Conservation (phyloP, 352 stramenopile species). For the Phytopythium mirpurense region DNA sequence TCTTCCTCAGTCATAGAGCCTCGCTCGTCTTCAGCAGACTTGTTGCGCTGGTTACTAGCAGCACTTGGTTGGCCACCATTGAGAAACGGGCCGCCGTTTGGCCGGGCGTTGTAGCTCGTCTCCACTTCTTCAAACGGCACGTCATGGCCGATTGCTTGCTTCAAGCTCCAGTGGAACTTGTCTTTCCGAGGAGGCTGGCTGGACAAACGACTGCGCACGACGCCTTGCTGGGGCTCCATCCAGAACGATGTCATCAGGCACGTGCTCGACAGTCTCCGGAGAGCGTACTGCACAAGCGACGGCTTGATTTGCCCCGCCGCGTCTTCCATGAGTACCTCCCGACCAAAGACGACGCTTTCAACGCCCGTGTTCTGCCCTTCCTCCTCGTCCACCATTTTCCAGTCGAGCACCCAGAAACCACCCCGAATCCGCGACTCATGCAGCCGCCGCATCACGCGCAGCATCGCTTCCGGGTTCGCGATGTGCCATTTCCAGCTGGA, state of each 20-base stretch:
- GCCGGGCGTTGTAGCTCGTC: conserved; percentile 3
- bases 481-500: conserved; percentile 84
- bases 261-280: conserved; percentile 65
- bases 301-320: conserved; percentile 70
- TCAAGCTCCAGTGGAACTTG: conserved; percentile 60
- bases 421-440: conserved; percentile 64
- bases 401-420: conserved; percentile 83
- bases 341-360: conserved; percentile 73
- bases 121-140: conserved; percentile 45
- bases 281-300: conserved; percentile 73
- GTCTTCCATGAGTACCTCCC: conserved; percentile 82
- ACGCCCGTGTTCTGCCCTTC: conserved; percentile 41
- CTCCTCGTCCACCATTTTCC: conserved; percentile 60
- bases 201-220: conserved; percentile 53
- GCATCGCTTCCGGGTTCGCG: conserved; percentile 35
- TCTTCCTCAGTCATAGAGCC: conserved; percentile 49
- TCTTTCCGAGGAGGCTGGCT: conserved; percentile 28
- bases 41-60: conserved; percentile 4
- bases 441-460: conserved; percentile 64
- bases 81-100: not conserved
- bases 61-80: not conserved
- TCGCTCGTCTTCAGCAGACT: conserved; percentile 27
- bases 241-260: conserved; percentile 85
- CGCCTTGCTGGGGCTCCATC: conserved; percentile 84
- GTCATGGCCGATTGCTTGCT: conserved; percentile 67